Conservation (phyloP, 495 filamentous ascomycete genomes). For the Aspergillus cristatus region DNA sequence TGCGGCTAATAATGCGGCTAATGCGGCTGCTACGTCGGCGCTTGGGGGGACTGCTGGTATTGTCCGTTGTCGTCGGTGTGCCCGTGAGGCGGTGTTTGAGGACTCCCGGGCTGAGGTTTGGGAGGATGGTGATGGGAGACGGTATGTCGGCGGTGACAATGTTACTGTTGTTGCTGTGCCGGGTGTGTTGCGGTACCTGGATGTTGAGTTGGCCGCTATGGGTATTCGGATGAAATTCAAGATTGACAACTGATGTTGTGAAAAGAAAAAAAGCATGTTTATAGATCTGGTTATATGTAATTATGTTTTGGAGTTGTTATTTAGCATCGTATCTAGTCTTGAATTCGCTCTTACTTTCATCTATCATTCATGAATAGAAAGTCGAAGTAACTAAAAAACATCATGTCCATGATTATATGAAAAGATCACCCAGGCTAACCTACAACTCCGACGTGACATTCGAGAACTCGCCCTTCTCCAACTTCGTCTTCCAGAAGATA, state of each 20-base stretch:
- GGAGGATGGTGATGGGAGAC: slow-evolving; percentile 79
- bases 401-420: slow-evolving; percentile 11
- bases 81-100: slow-evolving; percentile 52
- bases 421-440: slow-evolving; percentile 2
- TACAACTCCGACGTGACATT: slow-evolving; percentile 80
- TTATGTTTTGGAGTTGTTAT: not conserved
- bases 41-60: slow-evolving; percentile 48
- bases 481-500: slow-evolving; percentile 98
- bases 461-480: slow-evolving; percentile 95
- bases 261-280: slow-evolving; percentile 1
- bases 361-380: too few species aligned
- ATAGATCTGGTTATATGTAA: slow-evolving; percentile 1
- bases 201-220: slow-evolving; percentile 93
- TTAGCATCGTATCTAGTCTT: not conserved
- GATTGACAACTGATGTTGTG: slow-evolving; percentile 41
- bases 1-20: slow-evolving; percentile 10
- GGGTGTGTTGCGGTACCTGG: slow-evolving; percentile 82
- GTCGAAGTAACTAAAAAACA: slow-evolving; percentile 1
- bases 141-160: slow-evolving; percentile 79
- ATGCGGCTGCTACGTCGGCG: slow-evolving; percentile 25
- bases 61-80: slow-evolving; percentile 80
- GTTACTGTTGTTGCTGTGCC: slow-evolving; percentile 88
- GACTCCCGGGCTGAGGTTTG: slow-evolving; percentile 64
- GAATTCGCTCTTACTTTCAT: too few species aligned
- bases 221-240: slow-evolving; percentile 84